Evolutionary conservation across 495 filamentous ascomycete species (phyloP).

Genomic region (Penicillium diatomitis): DNA sequence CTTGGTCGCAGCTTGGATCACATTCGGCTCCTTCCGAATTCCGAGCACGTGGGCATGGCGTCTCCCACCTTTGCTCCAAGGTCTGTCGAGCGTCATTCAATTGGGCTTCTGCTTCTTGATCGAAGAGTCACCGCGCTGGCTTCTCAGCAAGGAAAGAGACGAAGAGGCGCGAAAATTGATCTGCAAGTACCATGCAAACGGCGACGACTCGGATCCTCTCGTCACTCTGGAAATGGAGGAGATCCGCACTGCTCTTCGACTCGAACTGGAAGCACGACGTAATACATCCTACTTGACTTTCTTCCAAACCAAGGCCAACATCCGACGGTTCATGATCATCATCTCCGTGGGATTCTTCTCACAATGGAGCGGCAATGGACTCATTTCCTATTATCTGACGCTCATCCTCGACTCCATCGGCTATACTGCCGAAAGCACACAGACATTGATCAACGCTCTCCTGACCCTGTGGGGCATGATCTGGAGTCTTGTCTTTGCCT

Average conservation of each 20-base stretch:
- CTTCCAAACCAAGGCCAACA: slow-evolving; percentile 2
- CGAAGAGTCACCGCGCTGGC: slow-evolving; percentile 29
- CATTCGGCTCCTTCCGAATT: slow-evolving; percentile 18
- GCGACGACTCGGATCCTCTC: slow-evolving; percentile 6
- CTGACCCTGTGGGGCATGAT: slow-evolving; percentile 32
- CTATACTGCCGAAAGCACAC: slow-evolving; percentile 16
- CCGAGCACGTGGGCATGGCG: slow-evolving; percentile 37
- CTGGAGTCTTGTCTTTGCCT: slow-evolving; percentile 41
- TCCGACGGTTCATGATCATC: slow-evolving; percentile 3
- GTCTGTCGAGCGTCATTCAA: slow-evolving; percentile 29
- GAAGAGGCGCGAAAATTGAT: slow-evolving; percentile 37
- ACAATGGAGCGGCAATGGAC: slow-evolving; percentile 7
- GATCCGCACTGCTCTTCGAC: slow-evolving; percentile 17
- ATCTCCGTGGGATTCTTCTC: slow-evolving; percentile 3
- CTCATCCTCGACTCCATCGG: slow-evolving; percentile 29
- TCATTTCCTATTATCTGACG: slow-evolving; percentile 39
- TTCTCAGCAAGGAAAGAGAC: slow-evolving; percentile 24
- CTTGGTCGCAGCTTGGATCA: slow-evolving; percentile 23
- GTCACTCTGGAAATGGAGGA: slow-evolving; percentile 20
- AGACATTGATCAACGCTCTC: slow-evolving; percentile 20
- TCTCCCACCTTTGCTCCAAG: slow-evolving; percentile 34
- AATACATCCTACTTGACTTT: slow-evolving; percentile 11
- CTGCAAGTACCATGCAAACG: slow-evolving; percentile 29
- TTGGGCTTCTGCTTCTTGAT: slow-evolving; percentile 29
- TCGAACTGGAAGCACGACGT: slow-evolving; percentile 19